Percentiles rank a stretch among this genome's conserved stretches.
Conservation (phyloP, 2,329 filamentous ascomycete genomes). For the Claviceps sp. region DNA sequence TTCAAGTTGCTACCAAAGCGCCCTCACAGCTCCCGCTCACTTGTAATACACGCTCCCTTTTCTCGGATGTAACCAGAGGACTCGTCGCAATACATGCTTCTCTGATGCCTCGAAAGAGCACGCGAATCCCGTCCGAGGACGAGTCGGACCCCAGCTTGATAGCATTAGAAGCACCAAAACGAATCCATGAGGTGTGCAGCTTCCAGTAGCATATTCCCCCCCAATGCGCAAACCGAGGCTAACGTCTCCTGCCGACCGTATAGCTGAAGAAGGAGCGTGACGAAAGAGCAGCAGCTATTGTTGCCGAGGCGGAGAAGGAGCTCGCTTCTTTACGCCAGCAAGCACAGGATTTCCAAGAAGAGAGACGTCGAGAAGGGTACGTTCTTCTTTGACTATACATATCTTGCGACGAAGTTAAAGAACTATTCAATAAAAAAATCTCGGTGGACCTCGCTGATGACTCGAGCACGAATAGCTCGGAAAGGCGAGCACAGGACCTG, state of each 20-base stretch:
- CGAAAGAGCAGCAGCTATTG: constrained; percentile 12
- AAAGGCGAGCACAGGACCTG: constrained; percentile 8
- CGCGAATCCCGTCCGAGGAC: constrained; percentile 8
- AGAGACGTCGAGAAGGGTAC: constrained; percentile 14
- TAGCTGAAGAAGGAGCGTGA: constrained; percentile 20
- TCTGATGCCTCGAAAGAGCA: constrained; percentile 8
- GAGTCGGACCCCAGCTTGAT: constrained; percentile 11
- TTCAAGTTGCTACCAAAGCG: background rate
- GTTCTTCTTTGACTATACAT: background rate
- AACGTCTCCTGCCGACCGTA: background rate
- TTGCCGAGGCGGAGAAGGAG: constrained; percentile 12
- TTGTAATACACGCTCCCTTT: background rate
- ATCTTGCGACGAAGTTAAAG: background rate
- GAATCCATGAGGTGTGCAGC: constrained; percentile 13
- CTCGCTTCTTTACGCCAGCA: constrained; percentile 14
- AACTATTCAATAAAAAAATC: background rate
- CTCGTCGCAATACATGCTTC: background rate
- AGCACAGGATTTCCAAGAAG: constrained; percentile 10
- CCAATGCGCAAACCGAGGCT: too few relatives aligned
- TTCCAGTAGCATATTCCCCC: too few relatives aligned
- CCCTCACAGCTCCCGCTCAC: background rate
- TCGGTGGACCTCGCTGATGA: background rate
- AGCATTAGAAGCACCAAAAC: constrained; percentile 15
- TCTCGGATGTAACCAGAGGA: too few relatives aligned
- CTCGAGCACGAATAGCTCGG: constrained; percentile 7